A percentile compares a stretch with the other conserved stretches of the same genome.
Conservation (phyloP, 257 asterid species). For the Solanum sitiens region DNA sequence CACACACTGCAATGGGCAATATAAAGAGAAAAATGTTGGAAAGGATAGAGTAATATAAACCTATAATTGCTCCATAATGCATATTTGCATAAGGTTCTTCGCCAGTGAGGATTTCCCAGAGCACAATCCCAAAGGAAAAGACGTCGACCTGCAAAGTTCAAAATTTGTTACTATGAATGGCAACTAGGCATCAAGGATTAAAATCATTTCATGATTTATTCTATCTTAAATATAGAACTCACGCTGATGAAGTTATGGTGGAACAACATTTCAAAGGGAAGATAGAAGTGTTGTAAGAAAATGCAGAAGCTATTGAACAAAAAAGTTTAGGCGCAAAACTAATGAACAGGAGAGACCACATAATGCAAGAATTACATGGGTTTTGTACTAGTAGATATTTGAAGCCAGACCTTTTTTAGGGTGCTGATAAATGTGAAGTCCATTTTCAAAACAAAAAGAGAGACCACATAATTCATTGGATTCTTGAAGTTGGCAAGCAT, state of each 20-base stretch:
- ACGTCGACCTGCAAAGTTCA: conserved; percentile 3
- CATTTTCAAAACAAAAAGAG: background rate
- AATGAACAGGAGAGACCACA: background rate
- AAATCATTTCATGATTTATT: background rate
- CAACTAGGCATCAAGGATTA: background rate
- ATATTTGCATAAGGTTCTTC: conserved; percentile 8
- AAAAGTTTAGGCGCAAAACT: background rate
- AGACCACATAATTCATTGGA: background rate
- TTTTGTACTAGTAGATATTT: background rate
- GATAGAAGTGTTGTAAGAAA: background rate
- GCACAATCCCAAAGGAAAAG: conserved; percentile 6
- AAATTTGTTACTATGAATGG: background rate
- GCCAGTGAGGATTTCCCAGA: conserved; percentile 9
- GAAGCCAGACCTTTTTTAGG: background rate
- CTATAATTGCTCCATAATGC: conserved; percentile 13
- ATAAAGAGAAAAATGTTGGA: background rate
- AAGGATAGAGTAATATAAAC: background rate
- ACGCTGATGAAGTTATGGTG: background rate
- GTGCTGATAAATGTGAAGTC: background rate
- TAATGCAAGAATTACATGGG: background rate
- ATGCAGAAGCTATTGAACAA: background rate
- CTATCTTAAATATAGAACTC: background rate
- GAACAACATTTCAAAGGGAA: background rate
- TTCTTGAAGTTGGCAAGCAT: background rate
- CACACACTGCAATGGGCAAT: background rate